Evolutionary conservation across 768 basidiomycete species (phyloP), one percentile per base, ranked within the genome.

Genomic region (Suillus clintonianus): DNA sequence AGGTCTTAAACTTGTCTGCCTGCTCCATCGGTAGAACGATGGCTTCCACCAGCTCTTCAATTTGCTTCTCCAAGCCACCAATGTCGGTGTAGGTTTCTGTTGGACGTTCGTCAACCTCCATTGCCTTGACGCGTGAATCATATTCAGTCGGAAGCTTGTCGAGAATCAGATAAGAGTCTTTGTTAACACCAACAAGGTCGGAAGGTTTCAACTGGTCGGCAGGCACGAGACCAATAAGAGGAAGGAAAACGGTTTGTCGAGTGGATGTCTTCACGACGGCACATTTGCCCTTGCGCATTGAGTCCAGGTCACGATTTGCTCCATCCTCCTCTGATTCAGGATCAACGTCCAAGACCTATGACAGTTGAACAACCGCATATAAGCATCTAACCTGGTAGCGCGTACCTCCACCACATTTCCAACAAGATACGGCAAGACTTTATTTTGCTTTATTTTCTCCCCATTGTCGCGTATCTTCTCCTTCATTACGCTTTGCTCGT

Each of bases 241-340:
- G 97, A 15, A 99, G 87, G 83, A 99, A 99, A 48, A 99, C 95
- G 53, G 97, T 99, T 80, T 97, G 97, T 64, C 97, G 90, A 9
- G 97, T 99, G 1, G 95, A 96, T 5, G 97, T 99, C 80, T 99
- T 99, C 82, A 99, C 95, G 60, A 99, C 97, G 17, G 97, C 97
- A 70, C 95, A 97, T 82, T 99, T 97, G 32, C 95, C 95, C 80
- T 94, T 94, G 69, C 94, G 93, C 85, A 92, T 92, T n/a, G 91
- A 92, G 74, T 97, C 93, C 56, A 96, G 81, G 77, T 99, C 96
- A 72, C 92, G 91, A 71, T 92, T 93, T n/a, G 95, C 95, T 57
- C 97, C 97, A 65, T 95, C 92, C 72, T 96, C 94, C 77, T 96
- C 92, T 32, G 83, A 88, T 73, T 98, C 96, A 9, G 94, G 91